Percentiles rank a stretch among this genome's conserved stretches.
phyloP scores from a whole-genome alignment of 1,284 basidiomycete species.

The Austroboletus olivaceoglutinosus region DNA sequence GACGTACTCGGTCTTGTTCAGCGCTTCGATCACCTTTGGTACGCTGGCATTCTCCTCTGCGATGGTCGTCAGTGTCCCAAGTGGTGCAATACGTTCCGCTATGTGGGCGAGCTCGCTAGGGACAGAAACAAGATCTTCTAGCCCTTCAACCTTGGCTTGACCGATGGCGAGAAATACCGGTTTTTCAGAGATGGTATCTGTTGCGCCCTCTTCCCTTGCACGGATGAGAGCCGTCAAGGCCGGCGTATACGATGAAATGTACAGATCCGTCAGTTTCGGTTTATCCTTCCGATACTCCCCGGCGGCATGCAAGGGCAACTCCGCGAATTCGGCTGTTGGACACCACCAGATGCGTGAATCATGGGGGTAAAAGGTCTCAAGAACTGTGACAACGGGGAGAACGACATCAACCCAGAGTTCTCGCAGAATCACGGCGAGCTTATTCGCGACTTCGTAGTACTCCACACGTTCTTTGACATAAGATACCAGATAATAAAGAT shows the following conservation, averaged over 20 bases:
- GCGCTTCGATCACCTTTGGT: slow-evolving; percentile 1
- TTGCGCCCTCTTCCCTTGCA: slow-evolving; percentile 1
- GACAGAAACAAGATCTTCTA: slow-evolving; percentile 4
- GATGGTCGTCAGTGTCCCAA: slow-evolving; percentile 1
- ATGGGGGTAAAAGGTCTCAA: slow-evolving; percentile 7
- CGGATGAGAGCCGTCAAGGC: slow-evolving; percentile 29
- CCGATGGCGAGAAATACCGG: slow-evolving; percentile 11
- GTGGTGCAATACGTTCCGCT: not conserved
- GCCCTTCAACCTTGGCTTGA: slow-evolving; percentile 1
- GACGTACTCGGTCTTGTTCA: slow-evolving; percentile 12
- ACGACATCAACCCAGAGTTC: slow-evolving; percentile 29
- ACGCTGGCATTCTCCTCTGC: not conserved
- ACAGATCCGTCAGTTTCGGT: slow-evolving; percentile 22
- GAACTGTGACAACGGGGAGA: slow-evolving; percentile 19
- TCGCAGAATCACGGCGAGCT: slow-evolving; percentile 13
- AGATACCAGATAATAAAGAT: not conserved
- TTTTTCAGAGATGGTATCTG: not conserved
- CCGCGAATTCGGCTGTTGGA: slow-evolving; percentile 33
- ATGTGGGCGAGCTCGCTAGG: not conserved
- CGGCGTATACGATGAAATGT: slow-evolving; percentile 35
- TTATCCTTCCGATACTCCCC: slow-evolving; percentile 1
- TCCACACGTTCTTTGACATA: not conserved
- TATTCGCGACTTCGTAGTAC: not conserved
- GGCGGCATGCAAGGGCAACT: slow-evolving; percentile 21
- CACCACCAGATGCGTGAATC: slow-evolving; percentile 40